Conservation (phyloP, 192 early-diverging fungal species). For the Funneliformis mosseae region DNA sequence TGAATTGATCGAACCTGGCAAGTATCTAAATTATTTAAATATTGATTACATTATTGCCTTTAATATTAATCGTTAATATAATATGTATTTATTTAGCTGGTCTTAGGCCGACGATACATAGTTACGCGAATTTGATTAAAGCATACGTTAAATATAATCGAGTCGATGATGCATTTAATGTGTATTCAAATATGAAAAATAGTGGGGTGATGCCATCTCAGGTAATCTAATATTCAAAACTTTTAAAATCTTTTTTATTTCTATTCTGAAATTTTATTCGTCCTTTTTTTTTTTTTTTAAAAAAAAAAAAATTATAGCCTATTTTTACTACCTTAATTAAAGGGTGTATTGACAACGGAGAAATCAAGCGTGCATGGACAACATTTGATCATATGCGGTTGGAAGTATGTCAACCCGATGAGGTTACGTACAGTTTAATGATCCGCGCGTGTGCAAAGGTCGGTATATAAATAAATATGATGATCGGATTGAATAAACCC, state of each 20-base stretch:
- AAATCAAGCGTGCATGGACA: conserved; percentile 83
- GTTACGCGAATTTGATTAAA: conserved; percentile 74
- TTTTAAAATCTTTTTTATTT: not conserved
- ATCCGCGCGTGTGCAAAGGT: conserved; percentile 86
- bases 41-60: not conserved
- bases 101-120: conserved; percentile 58
- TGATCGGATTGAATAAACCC: not conserved
- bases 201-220: conserved; percentile 54
- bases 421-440: conserved; percentile 84
- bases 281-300: conserved; percentile 32
- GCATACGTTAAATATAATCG: conserved; percentile 59
- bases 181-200: conserved; percentile 79
- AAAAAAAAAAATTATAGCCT: conserved; percentile 27
- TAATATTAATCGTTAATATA: not conserved
- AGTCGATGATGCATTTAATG: conserved; percentile 71
- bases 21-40: conserved; percentile 17
- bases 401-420: conserved; percentile 76
- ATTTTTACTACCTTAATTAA: conserved; percentile 84
- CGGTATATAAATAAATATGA: not conserved
- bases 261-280: not conserved
- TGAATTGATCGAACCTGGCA: conserved; percentile 57
- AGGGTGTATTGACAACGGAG: conserved; percentile 70
- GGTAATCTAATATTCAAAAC: conserved; percentile 8
- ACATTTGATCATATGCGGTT: conserved; percentile 87
- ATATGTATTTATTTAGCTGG: conserved; percentile 2